Conservation (phyloP, 2,329 filamentous ascomycete species). For the Colletotrichum ledebouriae region DNA sequence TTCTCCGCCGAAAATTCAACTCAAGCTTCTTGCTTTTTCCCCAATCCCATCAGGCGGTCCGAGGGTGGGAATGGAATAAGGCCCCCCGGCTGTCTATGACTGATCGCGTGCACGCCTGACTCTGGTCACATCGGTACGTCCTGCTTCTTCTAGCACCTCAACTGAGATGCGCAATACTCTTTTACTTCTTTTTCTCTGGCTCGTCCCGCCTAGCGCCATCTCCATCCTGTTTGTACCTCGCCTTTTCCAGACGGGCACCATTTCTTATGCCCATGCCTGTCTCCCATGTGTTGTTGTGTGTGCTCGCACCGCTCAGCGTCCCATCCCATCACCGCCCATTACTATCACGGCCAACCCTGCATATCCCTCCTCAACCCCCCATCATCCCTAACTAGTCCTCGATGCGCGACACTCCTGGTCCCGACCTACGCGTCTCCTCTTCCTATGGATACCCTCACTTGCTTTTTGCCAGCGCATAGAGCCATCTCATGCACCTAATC, state of each 20-base stretch:
- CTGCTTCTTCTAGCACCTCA: conserved; percentile 24
- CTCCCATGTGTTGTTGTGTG: conserved; percentile 38
- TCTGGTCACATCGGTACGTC: conserved; percentile 39
- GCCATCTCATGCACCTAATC: conserved; percentile 41
- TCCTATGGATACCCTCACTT: conserved; percentile 45
- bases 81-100: conserved; percentile 39
- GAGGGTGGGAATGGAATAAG: conserved; percentile 42
- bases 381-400: conserved; percentile 39
- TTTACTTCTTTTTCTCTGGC: conserved; percentile 16
- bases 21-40: conserved; percentile 39
- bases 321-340: conserved; percentile 36
- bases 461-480: conserved; percentile 44
- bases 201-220: conserved; percentile 23
- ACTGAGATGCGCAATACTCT: conserved; percentile 1
- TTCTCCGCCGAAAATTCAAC: conserved; percentile 35
- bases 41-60: conserved; percentile 34
- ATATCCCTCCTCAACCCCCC: conserved; percentile 39
- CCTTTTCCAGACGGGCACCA: conserved; percentile 25
- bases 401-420: conserved; percentile 39
- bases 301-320: conserved; percentile 41
- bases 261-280: conserved; percentile 41
- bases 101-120: conserved; percentile 42
- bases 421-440: conserved; percentile 36
- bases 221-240: conserved; percentile 8
- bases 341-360: conserved; percentile 41